These are phyloP conservation scores for Stagonosporopsis chrysanthemi DNA, from an alignment of 2,329 filamentous ascomycete species.

Conservation along the genomic window DNA sequence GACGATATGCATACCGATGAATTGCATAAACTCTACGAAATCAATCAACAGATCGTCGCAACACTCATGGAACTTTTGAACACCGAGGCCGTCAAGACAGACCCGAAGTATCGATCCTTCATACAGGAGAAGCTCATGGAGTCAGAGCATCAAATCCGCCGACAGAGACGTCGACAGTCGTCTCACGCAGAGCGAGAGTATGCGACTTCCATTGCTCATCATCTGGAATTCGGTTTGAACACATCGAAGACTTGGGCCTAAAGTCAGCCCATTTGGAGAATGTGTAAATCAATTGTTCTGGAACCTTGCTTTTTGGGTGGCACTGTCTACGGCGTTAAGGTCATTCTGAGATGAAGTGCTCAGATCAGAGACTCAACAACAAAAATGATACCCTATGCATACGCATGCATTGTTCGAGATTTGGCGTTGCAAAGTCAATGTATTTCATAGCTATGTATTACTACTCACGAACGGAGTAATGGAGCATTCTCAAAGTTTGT, in stretches of 20 bases:
- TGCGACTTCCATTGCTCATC: slow-evolving; percentile 46
- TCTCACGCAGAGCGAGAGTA: slow-evolving; percentile 46
- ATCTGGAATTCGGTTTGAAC: slow-evolving; percentile 40
- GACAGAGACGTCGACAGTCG: slow-evolving; percentile 51
- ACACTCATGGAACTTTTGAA: slow-evolving; percentile 64
- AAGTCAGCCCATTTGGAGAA: not conserved
- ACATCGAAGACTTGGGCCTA: slow-evolving; percentile 41
- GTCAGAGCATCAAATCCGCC: slow-evolving; percentile 59
- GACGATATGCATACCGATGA: slow-evolving; percentile 49
- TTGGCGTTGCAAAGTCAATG: not conserved
- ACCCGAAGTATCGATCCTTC: slow-evolving; percentile 57
- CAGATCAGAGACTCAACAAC: slow-evolving; percentile 35
- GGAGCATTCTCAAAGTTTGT: not conserved
- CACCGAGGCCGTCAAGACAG: slow-evolving; percentile 58
- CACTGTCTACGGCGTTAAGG: slow-evolving; percentile 24
- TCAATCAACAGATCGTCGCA: slow-evolving; percentile 62
- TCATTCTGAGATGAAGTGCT: slow-evolving; percentile 43
- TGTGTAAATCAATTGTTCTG: not conserved
- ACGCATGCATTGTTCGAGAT: slow-evolving; percentile 3
- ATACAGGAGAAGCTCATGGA: slow-evolving; percentile 63
- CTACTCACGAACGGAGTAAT: not conserved
- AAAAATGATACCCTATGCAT: slow-evolving; percentile 21
- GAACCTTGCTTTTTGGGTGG: not conserved
- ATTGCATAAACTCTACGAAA: slow-evolving; percentile 56
- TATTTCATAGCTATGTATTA: not conserved